Evolutionary conservation across 164 flowering plant genomes (phyloP).

Genomic region (Akebia trifoliata): DNA sequence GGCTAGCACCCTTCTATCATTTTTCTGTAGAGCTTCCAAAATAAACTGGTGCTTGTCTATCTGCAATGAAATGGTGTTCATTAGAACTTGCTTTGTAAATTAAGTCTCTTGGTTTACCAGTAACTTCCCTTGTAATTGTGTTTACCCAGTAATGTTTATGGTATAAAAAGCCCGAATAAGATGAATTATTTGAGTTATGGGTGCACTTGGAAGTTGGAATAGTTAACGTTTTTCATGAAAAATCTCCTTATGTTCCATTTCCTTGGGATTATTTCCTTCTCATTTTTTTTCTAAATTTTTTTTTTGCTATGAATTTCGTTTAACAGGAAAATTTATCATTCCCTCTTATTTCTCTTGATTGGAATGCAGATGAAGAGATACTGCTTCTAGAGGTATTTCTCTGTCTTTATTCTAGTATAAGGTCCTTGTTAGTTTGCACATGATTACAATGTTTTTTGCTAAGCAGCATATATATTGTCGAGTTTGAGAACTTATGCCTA

Average conservation of each 20-base stretch:
- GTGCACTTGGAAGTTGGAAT: no score
- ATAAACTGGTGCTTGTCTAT: neutral
- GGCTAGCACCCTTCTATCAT: no score
- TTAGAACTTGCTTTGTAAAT: neutral
- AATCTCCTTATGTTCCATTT: no score
- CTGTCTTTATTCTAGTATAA: neutral
- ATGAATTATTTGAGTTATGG: no score
- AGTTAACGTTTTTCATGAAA: no score
- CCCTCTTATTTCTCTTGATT: conserved; percentile 79
- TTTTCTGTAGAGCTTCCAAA: neutral
- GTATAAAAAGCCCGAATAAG: no score
- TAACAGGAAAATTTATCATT: conserved; percentile 83
- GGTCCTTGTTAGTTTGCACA: conserved; percentile 1
- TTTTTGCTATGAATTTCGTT: conserved; percentile 5
- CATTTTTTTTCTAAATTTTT: neutral
- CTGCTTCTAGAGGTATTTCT: conserved; percentile 76
- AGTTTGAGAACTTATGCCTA: conserved; percentile 3
- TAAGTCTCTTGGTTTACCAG: neutral
- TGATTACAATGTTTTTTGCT: no score
- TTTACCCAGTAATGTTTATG: no score
- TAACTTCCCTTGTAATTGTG: no score
- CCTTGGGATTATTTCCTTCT: no score
- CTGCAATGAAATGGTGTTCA: neutral
- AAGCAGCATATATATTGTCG: no score
- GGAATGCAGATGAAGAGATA: conserved; percentile 98